Base-by-base conservation (phyloP, 73 alveolate genomes). In the Halteria grandinella region DNA sequence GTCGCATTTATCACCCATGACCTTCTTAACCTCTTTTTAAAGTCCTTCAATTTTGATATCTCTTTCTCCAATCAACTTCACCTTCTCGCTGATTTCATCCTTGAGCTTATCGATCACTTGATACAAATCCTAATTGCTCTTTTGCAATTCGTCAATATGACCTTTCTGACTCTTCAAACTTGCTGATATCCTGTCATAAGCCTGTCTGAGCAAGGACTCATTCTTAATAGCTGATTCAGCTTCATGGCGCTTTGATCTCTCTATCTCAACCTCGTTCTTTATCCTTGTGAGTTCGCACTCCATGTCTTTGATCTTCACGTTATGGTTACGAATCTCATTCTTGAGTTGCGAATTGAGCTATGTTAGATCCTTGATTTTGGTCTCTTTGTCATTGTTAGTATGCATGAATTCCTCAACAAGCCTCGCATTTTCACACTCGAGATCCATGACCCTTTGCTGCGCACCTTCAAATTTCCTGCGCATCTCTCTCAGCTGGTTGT, bases 1-100 rank as follows among this genome's bases (percentile, higher is more conserved):
- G 47, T 66, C 80, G 15, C 69, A 21, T 28, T 66, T 66, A n/a
- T 66, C 80, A 12, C 29, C 47, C 80, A 66, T 66, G 1, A 66
- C 29, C 23, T 47, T 10, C 54, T 66, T 66, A 4, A 66, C 32
- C 24, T 66, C 80, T 31, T 66, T 66, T 27, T 66, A 32, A 23
- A 66, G 29, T 15, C 29, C 43, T 12, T 66, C 80, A n/a, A 66
- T 66, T 43, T 66, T 66, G 1, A 66, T 66, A 47, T 66, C 80
- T 45, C 47, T 66, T 25, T 66, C 80, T 23, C 6, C 43, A 43
- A 14, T 25, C 31, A 66, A 17, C 14, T 43, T 47, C 4, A 52
- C 63, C 7, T 63, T 66, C 36, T 66, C 47, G 14, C 45, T 44
- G 34, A 18, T 66, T 25, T 66, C 80, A 44, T 6, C 4, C 28